Evolutionary conservation across 495 filamentous ascomycete genomes (phyloP).

Genomic region (Sabuloglossum arenarium): DNA sequence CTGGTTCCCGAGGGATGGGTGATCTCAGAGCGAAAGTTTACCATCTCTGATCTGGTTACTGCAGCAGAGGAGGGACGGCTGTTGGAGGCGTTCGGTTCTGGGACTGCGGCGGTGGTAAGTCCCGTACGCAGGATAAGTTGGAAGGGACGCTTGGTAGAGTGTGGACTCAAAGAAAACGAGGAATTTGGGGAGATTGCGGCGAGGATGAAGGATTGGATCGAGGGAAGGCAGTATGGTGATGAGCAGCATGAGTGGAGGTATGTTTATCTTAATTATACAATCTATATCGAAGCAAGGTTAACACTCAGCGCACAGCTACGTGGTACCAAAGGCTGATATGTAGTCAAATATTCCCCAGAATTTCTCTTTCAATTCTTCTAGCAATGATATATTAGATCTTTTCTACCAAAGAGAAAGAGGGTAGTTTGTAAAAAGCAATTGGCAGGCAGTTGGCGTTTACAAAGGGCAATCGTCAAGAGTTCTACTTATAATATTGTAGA

Average conservation of each 20-base stretch:
- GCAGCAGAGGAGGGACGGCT: slow-evolving; percentile 69
- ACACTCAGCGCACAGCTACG: background rate
- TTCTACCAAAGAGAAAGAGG: too few relatives aligned
- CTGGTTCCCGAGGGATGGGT: slow-evolving; percentile 73
- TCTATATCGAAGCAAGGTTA: background rate
- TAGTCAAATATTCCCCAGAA: background rate
- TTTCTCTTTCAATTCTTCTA: too few relatives aligned
- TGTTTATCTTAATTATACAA: background rate
- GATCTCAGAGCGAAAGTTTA: slow-evolving; percentile 71
- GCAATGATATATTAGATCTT: too few relatives aligned
- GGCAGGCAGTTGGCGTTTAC: too few relatives aligned
- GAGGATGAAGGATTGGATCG: slow-evolving; percentile 90
- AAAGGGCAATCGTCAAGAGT: too few relatives aligned
- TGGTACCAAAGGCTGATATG: background rate
- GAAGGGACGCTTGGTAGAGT: slow-evolving; percentile 55
- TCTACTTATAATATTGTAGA: too few relatives aligned
- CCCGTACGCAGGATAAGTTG: slow-evolving; percentile 78
- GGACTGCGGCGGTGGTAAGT: slow-evolving; percentile 69
- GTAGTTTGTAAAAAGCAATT: too few relatives aligned
- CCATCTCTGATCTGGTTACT: slow-evolving; percentile 60
- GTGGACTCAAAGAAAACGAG: slow-evolving; percentile 49
- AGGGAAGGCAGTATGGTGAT: slow-evolving; percentile 83
- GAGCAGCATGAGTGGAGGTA: slow-evolving; percentile 69
- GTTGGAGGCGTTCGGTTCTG: slow-evolving; percentile 80
- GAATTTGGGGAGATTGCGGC: slow-evolving; percentile 73